These are phyloP conservation scores for Sporobolomyces phaffii DNA, from an alignment of 768 basidiomycete genomes.

Conservation along the genomic window DNA sequence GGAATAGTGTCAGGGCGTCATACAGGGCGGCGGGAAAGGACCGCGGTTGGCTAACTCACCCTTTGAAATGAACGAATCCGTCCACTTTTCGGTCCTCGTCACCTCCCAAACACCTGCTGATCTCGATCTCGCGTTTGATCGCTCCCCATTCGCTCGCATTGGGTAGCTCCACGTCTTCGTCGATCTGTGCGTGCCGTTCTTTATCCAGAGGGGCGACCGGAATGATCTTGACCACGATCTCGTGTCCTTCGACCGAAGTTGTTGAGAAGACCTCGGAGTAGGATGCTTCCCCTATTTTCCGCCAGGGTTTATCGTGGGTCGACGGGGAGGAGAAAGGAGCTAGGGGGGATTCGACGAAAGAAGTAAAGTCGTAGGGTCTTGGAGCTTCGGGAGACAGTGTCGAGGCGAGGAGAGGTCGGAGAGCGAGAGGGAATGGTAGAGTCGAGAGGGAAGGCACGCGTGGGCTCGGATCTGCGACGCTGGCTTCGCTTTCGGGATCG, in stretches of 20 bases:
- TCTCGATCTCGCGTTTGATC: constrained; percentile 37
- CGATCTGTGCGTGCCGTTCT: constrained; percentile 15
- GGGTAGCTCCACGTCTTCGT: constrained; percentile 55
- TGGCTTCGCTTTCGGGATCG: background rate
- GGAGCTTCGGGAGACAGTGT: background rate
- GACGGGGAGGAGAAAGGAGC: constrained; percentile 8
- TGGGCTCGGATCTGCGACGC: background rate
- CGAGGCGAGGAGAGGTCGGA: constrained; percentile 7
- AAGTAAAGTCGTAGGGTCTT: constrained; percentile 33
- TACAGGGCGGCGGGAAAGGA: too few species aligned
- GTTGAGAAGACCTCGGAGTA: constrained; percentile 95
- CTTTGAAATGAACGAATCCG: constrained; percentile 70
- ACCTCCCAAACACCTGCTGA: constrained; percentile 56
- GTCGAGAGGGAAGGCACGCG: background rate
- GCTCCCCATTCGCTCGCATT: constrained; percentile 60
- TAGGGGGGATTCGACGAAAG: constrained; percentile 26
- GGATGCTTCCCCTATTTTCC: constrained; percentile 91
- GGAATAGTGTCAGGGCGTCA: too few species aligned
- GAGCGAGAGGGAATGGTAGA: background rate
- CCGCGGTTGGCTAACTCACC: constrained; percentile 46
- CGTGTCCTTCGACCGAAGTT: constrained; percentile 48
- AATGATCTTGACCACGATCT: constrained; percentile 84
- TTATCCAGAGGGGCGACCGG: constrained; percentile 57
- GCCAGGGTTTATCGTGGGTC: constrained; percentile 34
- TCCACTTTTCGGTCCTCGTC: constrained; percentile 51